Evolutionary conservation across 2,329 filamentous ascomycete species (phyloP).

Genomic region (Xylogone sp.): DNA sequence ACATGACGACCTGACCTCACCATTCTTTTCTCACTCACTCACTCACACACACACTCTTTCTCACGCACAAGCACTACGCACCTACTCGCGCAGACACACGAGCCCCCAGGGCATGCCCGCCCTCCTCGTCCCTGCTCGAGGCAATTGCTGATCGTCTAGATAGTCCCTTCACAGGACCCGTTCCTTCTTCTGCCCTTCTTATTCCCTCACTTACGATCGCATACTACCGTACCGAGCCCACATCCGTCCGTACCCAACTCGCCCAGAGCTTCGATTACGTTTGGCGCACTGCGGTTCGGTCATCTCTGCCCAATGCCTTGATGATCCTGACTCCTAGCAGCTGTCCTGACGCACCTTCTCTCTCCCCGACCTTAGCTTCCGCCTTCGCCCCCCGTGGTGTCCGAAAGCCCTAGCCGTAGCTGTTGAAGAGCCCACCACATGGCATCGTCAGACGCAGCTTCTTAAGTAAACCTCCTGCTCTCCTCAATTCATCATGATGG

Average conservation of each 20-base stretch:
- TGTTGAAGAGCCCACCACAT: constrained; percentile 27
- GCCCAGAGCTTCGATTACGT: background rate
- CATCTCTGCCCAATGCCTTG: background rate
- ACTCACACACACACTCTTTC: no score
- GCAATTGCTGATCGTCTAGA: no score
- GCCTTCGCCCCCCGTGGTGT: background rate
- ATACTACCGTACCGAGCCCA: background rate
- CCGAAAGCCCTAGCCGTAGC: background rate
- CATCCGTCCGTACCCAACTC: background rate
- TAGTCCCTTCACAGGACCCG: no score
- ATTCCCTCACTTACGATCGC: background rate
- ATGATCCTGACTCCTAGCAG: background rate
- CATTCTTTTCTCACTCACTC: no score
- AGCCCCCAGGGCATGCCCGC: no score
- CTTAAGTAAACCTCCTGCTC: constrained; percentile 35
- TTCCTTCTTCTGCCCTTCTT: no score
- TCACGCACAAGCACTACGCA: no score
- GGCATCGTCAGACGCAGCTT: constrained; percentile 30
- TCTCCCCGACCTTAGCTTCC: background rate
- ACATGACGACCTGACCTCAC: no score
- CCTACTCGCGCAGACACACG: no score
- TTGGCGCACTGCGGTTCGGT: background rate
- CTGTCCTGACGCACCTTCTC: background rate
- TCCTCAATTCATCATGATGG: constrained; percentile 44
- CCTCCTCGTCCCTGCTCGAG: no score